Base-by-base conservation (phyloP, 208 protist genomes). In the Crithidia acanthocephali region DNA sequence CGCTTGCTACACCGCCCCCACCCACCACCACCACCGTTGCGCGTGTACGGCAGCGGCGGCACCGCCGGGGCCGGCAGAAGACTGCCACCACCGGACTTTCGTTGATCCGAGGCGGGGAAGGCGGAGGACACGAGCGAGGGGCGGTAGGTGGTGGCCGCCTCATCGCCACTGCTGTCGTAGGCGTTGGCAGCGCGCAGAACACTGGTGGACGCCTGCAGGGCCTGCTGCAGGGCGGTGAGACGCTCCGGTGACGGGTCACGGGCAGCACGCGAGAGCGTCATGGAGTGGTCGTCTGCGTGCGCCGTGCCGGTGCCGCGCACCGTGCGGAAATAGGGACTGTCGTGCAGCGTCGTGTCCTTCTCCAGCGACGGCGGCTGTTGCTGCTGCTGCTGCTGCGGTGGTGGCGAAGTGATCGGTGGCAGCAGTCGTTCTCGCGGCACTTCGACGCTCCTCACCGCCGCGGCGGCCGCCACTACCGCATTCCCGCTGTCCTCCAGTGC, bases 371-470 rank as follows among this genome's bases (percentile, higher is more conserved):
- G n/a, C 35, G 22, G 44, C n/a, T 53, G 27, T 27, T 30, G 60
- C 37, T 67, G 59, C 15, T 27, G 1, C n/a, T n/a, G n/a, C n/a
- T n/a, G n/a, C 35, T 40, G 35, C 35, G 5, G 35, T 40, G 35
- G 8, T 5, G 35, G 8, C 35, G 35, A 40, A 6, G 33, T 9
- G 25, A 55, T 56, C 28, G 58, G 65, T 6, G 63, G 61, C 35
- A 72, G 58, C 22, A 62, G 72, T 1, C 65, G 72, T 51, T 78
- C 65, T 15, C 66, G 42, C 23, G 65, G 59, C 20, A 78, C 65
- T 8, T 72, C 72, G 42, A 78, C 25, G 18, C 25, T 62, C 48
- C 48, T 15, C 51, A 56, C 50, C 32, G n/a, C 52, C 15, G 25
- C 64, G 20, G 48, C 33, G 1, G 40, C 23, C 23, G 51, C 60